A percentile compares a stretch with the other conserved stretches of the same genome.
phyloP scores from a whole-genome alignment of 2,329 filamentous ascomycete genomes.

The Lachnellula willkommii region DNA sequence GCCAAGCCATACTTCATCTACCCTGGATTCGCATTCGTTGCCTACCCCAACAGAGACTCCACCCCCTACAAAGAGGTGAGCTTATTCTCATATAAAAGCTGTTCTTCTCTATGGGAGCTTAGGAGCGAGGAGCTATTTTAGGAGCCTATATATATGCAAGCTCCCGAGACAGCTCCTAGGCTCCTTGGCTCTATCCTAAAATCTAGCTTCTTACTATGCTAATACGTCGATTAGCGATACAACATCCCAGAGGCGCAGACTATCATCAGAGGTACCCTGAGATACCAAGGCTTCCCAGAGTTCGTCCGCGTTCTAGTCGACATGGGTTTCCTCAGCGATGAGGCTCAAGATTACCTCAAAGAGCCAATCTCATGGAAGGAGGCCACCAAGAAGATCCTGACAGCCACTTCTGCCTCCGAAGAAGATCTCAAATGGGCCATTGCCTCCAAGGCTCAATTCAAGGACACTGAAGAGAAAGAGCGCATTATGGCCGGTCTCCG shows the following conservation, averaged over 20 bases:
- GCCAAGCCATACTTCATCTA: conserved; percentile 91
- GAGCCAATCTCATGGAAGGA: conserved; percentile 74
- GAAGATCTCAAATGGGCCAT: conserved; percentile 70
- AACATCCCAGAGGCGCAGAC: conserved; percentile 87
- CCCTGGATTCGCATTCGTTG: conserved; percentile 82
- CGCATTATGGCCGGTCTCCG: conserved; percentile 66
- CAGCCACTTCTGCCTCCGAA: conserved; percentile 59
- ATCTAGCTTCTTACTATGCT: too few species aligned
- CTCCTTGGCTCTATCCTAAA: too few species aligned
- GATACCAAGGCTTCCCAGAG: conserved; percentile 86
- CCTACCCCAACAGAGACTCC: conserved; percentile 89
- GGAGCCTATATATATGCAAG: too few species aligned
- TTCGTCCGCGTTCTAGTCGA: conserved; percentile 85
- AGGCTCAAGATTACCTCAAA: conserved; percentile 59
- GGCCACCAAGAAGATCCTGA: conserved; percentile 71
- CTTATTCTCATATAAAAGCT: too few species aligned
- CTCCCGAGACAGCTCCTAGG: too few species aligned
- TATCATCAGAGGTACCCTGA: conserved; percentile 75
- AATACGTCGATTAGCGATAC: conserved; percentile 52
- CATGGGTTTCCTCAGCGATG: conserved; percentile 79
- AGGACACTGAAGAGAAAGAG: conserved; percentile 59
- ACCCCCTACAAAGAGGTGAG: conserved; percentile 67
- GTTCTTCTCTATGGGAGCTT: too few species aligned
- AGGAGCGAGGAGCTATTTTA: too few species aligned
- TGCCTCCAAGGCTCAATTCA: conserved; percentile 68